Conservation (phyloP, 305 asterid genomes). For the Fraxinus angustifolia region DNA sequence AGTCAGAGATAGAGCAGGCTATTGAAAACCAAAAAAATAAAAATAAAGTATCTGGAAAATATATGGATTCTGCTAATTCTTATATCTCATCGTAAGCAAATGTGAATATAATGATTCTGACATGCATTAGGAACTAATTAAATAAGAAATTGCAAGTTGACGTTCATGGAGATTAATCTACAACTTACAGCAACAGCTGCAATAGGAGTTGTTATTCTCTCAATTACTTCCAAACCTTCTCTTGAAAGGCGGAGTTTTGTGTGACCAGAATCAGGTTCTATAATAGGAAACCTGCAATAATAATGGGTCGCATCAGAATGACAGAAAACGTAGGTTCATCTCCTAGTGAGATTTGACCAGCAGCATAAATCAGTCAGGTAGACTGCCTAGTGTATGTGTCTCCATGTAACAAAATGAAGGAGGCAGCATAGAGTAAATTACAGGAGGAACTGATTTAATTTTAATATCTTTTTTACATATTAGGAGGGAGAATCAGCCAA, state of each 20-base stretch:
- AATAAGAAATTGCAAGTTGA: not conserved
- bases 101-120: not conserved
- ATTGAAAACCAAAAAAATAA: not conserved
- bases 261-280: slow-evolving; percentile 97
- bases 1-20: not conserved
- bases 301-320: slow-evolving; percentile 12
- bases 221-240: slow-evolving; percentile 90
- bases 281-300: slow-evolving; percentile 71
- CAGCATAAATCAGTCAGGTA: not conserved
- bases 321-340: not conserved
- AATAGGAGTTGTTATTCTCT: slow-evolving; percentile 79
- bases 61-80: slow-evolving; percentile 5
- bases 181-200: slow-evolving; percentile 92
- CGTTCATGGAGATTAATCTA: slow-evolving; percentile 17
- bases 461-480: not conserved
- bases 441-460: not conserved
- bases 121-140: not conserved
- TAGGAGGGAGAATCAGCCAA: not conserved
- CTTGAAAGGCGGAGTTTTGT: slow-evolving; percentile 87
- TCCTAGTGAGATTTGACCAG: slow-evolving; percentile 2
- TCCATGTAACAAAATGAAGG: not conserved
- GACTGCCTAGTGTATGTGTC: not conserved
- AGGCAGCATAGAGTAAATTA: not conserved
- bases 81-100: not conserved
- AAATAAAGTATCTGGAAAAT: not conserved